phyloP scores from a whole-genome alignment of 1,139 yeast genomes.

The Yarrowia galli region DNA sequence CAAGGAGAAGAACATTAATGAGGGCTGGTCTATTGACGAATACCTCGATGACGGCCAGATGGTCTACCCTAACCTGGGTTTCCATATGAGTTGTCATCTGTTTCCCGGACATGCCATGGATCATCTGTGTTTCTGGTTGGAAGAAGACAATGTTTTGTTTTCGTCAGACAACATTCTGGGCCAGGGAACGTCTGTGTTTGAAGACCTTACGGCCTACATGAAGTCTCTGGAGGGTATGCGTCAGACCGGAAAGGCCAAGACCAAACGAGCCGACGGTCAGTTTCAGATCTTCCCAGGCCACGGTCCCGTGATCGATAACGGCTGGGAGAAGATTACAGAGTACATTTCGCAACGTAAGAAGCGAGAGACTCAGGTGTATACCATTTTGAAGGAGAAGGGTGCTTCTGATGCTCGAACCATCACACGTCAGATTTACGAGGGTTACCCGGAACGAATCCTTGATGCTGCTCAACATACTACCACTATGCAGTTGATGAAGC shows the following conservation, averaged over 20 bases:
- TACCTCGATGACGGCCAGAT: slow-evolving; percentile 47
- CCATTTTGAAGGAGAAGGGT: slow-evolving; percentile 42
- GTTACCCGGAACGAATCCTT: slow-evolving; percentile 46
- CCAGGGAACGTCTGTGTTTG: slow-evolving; percentile 52
- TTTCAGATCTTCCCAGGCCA: slow-evolving; percentile 52
- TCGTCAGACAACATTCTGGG: slow-evolving; percentile 55
- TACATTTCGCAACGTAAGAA: slow-evolving; percentile 51
- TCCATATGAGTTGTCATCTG: slow-evolving; percentile 18
- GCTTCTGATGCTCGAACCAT: slow-evolving; percentile 43
- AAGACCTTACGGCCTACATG: slow-evolving; percentile 49
- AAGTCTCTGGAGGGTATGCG: slow-evolving; percentile 48
- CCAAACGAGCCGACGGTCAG: slow-evolving; percentile 38
- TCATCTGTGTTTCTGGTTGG: slow-evolving; percentile 51
- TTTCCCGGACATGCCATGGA: slow-evolving; percentile 54
- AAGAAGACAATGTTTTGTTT: slow-evolving; percentile 51
- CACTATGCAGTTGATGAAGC: slow-evolving; percentile 49
- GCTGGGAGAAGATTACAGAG: slow-evolving; percentile 47
- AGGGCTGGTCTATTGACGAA: slow-evolving; percentile 38
- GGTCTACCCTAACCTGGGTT: slow-evolving; percentile 13
- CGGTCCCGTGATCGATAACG: slow-evolving; percentile 51
- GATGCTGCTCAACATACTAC: slow-evolving; percentile 50
- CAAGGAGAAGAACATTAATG: slow-evolving; percentile 38
- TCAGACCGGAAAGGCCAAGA: slow-evolving; percentile 42
- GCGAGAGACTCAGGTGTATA: slow-evolving; percentile 51
- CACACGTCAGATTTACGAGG: slow-evolving; percentile 48